phyloP scores from a whole-genome alignment of 371 early-diverging fungal species.

The Mucor plumbeus region DNA sequence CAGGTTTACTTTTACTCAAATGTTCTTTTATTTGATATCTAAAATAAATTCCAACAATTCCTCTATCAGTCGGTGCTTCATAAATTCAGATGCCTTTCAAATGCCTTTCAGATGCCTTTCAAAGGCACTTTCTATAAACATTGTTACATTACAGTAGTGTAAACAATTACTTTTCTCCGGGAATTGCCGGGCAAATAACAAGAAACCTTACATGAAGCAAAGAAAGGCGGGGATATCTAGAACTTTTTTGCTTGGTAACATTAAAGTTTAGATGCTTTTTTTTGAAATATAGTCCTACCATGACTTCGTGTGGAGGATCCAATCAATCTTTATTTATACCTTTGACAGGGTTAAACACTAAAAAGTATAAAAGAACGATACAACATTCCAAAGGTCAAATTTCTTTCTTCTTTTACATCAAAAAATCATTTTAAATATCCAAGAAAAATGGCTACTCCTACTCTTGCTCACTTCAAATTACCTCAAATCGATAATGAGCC shows the following conservation, averaged over 20 bases:
- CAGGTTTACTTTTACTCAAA: too few species aligned
- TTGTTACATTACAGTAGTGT: background rate
- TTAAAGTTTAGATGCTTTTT: constrained; percentile 3
- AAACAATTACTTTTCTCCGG: constrained; percentile 5
- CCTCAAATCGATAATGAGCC: constrained; percentile 91
- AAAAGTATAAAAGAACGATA: background rate
- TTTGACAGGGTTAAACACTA: constrained; percentile 15
- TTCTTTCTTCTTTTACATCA: background rate
- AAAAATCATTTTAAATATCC: background rate
- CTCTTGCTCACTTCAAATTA: constrained; percentile 76
- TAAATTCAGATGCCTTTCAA: constrained; percentile 20
- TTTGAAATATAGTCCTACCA: constrained; percentile 7
- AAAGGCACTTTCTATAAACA: constrained; percentile 1
- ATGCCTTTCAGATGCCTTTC: constrained; percentile 18
- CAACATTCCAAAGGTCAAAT: background rate
- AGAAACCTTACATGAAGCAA: background rate
- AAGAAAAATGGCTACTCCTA: constrained; percentile 48
- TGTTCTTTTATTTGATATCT: too few species aligned
- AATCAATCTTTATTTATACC: constrained; percentile 12
- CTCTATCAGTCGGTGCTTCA: background rate
- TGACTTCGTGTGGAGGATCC: constrained; percentile 7
- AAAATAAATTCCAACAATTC: background rate
- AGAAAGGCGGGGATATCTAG: constrained; percentile 15
- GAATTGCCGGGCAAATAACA: constrained; percentile 21
- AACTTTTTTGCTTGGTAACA: constrained; percentile 4